Conservation (phyloP, 805 yeast species). For the Diddensiella santjacobensis region DNA sequence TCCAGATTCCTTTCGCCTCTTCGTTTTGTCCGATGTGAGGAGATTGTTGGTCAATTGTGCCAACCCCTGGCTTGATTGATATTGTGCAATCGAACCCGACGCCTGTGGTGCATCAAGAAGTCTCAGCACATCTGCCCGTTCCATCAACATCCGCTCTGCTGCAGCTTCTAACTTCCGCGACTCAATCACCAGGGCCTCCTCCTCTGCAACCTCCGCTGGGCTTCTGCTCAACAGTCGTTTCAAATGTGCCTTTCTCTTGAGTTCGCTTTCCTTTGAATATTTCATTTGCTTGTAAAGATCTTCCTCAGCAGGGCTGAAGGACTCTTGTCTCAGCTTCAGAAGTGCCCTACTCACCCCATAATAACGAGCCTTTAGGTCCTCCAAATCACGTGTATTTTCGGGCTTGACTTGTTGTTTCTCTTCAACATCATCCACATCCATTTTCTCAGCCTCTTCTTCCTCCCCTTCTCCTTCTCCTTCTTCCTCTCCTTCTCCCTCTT, state of each 20-base stretch:
- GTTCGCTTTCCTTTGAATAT: slow-evolving; percentile 67
- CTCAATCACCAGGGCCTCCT: slow-evolving; percentile 88
- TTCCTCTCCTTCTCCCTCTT: slow-evolving; percentile 1
- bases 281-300: slow-evolving; percentile 60
- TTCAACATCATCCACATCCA: slow-evolving; percentile 1
- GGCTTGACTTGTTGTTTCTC: neutral
- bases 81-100: slow-evolving; percentile 65
- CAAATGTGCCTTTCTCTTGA: slow-evolving; percentile 75
- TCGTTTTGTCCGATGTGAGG: slow-evolving; percentile 63
- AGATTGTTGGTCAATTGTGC: slow-evolving; percentile 79
- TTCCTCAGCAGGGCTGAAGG: slow-evolving; percentile 40
- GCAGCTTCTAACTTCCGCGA: slow-evolving; percentile 89
- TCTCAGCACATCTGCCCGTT: slow-evolving; percentile 72
- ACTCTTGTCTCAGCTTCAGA: slow-evolving; percentile 40
- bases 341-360: slow-evolving; percentile 63
- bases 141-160: slow-evolving; percentile 81
- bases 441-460: slow-evolving; percentile 4
- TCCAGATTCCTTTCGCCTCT: slow-evolving; percentile 30
- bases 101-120: slow-evolving; percentile 84
- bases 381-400: slow-evolving; percentile 46
- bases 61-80: slow-evolving; percentile 80
- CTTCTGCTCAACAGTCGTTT: slow-evolving; percentile 73
- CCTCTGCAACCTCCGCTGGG: slow-evolving; percentile 98
- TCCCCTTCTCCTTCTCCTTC: slow-evolving; percentile 2
- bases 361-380: slow-evolving; percentile 80